A percentile compares a stretch with the other conserved stretches of the same genome.
Conservation (phyloP, 2,329 filamentous ascomycete species). For the Colletotrichum sp. region DNA sequence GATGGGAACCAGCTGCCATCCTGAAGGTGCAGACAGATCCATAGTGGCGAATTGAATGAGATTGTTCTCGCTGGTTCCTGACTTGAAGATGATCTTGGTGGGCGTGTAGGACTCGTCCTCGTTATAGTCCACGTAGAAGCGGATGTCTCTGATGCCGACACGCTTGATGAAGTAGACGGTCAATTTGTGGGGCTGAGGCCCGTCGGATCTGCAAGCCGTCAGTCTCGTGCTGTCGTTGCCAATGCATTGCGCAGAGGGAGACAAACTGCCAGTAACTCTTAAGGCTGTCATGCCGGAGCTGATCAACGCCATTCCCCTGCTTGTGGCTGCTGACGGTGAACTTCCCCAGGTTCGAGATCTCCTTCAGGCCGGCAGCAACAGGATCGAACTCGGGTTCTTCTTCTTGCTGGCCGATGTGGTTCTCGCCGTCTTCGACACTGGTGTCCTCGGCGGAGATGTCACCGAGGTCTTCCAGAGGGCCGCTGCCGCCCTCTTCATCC, state of each 20-base stretch:
- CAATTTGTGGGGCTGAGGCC: conserved; percentile 81
- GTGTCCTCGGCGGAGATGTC: conserved; percentile 29
- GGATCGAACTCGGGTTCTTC: conserved; percentile 55
- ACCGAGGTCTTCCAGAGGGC: conserved; percentile 12
- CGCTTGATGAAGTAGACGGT: conserved; percentile 88
- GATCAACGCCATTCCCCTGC: conserved; percentile 78
- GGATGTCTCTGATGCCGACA: conserved; percentile 77
- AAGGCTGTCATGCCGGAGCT: conserved; percentile 76
- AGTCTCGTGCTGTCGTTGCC: background rate
- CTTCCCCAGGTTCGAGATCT: conserved; percentile 83
- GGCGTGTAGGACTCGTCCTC: conserved; percentile 97
- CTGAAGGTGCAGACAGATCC: conserved; percentile 77
- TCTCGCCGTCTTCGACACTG: conserved; percentile 34
- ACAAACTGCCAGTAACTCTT: conserved; percentile 80
- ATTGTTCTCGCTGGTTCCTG: conserved; percentile 90
- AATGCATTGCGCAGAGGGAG: background rate
- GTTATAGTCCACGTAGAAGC: conserved; percentile 89
- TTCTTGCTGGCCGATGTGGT: conserved; percentile 28
- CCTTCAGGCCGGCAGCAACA: conserved; percentile 68
- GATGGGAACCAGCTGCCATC: conserved; percentile 87
- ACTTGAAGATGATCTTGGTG: conserved; percentile 87
- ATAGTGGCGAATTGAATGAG: conserved; percentile 87
- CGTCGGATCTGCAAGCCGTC: conserved; percentile 68
- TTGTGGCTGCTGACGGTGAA: conserved; percentile 86
- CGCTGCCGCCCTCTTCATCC: conserved; percentile 12